Percentiles rank a stretch among this genome's conserved stretches.
Evolutionary conservation across 768 basidiomycete genomes (phyloP).

Genomic region (Lactarius indigo): DNA sequence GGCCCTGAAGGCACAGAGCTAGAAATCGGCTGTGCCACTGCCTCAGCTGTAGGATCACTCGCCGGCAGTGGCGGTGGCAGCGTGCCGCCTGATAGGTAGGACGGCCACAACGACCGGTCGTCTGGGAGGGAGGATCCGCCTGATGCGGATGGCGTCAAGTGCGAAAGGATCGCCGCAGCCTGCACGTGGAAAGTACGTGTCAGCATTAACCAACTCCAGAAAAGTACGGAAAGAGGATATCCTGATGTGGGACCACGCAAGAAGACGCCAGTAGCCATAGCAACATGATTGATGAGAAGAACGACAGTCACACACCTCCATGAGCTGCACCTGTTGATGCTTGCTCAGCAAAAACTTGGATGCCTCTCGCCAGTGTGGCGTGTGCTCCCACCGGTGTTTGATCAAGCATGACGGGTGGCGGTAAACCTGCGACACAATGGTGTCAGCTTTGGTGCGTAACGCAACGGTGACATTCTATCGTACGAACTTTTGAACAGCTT

Average conservation of each 20-base stretch:
- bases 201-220: neutral
- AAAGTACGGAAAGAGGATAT: neutral
- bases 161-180: conserved; percentile 94
- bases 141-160: conserved; percentile 65
- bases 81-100: conserved; percentile 68
- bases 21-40: conserved; percentile 36
- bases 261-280: conserved; percentile 10
- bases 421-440: conserved; percentile 52
- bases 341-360: conserved; percentile 88
- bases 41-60: conserved; percentile 23
- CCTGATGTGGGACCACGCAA: neutral
- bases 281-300: conserved; percentile 4
- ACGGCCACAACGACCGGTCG: conserved; percentile 91
- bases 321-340: conserved; percentile 94
- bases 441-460: neutral
- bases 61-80: conserved; percentile 47
- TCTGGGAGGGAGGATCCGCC: conserved; percentile 81
- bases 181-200: conserved; percentile 31
- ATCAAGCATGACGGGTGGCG: conserved; percentile 92
- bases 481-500: conserved; percentile 83
- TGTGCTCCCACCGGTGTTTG: conserved; percentile 98
- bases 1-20: conserved; percentile 61
- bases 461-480: neutral
- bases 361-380: conserved; percentile 93
- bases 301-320: conserved; percentile 58